Base-by-base conservation (phyloP, 305 asterid genomes). In the Solanum hybrid region DNA sequence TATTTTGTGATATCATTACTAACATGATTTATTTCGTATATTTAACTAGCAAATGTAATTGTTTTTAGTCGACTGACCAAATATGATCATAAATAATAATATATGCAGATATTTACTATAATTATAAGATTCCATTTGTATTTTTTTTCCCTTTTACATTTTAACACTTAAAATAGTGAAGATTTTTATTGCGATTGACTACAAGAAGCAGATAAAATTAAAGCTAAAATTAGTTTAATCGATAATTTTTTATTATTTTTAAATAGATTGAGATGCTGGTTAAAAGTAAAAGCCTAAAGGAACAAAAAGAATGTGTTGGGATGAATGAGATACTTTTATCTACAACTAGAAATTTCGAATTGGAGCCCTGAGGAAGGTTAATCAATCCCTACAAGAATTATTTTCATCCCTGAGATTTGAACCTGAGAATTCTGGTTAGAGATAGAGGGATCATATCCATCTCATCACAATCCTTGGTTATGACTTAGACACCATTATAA, bases 341-440 rank as follows among this genome's bases (percentile, higher is more conserved):
- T 12, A 14, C 16, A 73, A 12, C 0, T 0, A 28, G 1, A 73
- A 75, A 31, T 74, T 3, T 13, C 1, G 5, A 74, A 74, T 12
- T 28, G 0, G 22, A 28, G 22, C 34, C 20, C 4, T 1, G 22
- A 28, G 35, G 3, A 2, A 14, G 78, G 8, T 51, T 5, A 51
- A 14, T 5, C 5, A 73, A 6, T 73, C 22, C 78, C 11, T 74
- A 12, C 11, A 2, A 74, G 6, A 74, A 74, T 29, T 28, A 28
- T 13, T 74, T 74, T 13, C 2, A 31, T 31, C 4, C 5, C 1
- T 8, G 20, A 0, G 12, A 10, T 2, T 75, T 11, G 3, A 31
- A 14, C 1, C 0, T 5, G 0, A 74, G 4, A 29, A 0, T 2
- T 75, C 2, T 16, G 8, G 0, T 6, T 75, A 75, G 9, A 75